A percentile compares a stretch with the other conserved stretches of the same genome.
phyloP scores from a whole-genome alignment of 2,329 filamentous ascomycete genomes.

The Phymatotrichopsis omnivora region DNA sequence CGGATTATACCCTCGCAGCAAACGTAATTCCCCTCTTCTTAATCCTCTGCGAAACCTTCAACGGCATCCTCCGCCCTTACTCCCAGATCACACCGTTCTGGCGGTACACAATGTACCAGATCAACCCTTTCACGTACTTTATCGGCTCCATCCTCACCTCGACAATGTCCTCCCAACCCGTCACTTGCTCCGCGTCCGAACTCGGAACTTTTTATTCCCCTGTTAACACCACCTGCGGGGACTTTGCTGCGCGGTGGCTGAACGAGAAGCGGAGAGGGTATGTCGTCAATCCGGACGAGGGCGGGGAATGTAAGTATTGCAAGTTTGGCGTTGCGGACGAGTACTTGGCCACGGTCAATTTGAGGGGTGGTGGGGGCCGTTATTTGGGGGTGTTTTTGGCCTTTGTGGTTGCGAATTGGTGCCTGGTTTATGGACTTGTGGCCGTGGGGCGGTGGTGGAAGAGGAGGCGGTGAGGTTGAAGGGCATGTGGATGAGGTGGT shows the following conservation, averaged over 20 bases:
- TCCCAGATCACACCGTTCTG: slow-evolving; percentile 18
- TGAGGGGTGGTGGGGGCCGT: background rate
- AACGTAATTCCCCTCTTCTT: slow-evolving; percentile 9
- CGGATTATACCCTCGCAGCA: background rate
- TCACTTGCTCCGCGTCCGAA: slow-evolving; percentile 60
- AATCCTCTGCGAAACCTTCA: slow-evolving; percentile 7
- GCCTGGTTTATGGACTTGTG: slow-evolving; percentile 1
- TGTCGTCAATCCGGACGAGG: slow-evolving; percentile 43
- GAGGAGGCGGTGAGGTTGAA: too few species aligned
- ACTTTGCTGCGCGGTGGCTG: slow-evolving; percentile 45
- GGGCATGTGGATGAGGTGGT: too few species aligned
- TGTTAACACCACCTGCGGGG: slow-evolving; percentile 45
- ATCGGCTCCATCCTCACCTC: slow-evolving; percentile 60
- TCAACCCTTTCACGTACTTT: slow-evolving; percentile 51
- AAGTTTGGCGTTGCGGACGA: slow-evolving; percentile 43
- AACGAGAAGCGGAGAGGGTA: slow-evolving; percentile 43
- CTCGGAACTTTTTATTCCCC: slow-evolving; percentile 55
- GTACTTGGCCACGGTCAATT: slow-evolving; percentile 42
- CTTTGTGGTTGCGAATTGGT: slow-evolving; percentile 5
- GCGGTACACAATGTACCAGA: slow-evolving; percentile 21
- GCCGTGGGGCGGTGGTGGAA: too few species aligned
- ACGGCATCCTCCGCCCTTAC: slow-evolving; percentile 7
- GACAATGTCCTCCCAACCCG: slow-evolving; percentile 55
- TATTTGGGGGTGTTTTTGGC: slow-evolving; percentile 4
- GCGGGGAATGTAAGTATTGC: slow-evolving; percentile 47